Evolutionary conservation across 1,284 basidiomycete species (phyloP).

Genomic region (Ceraceosorus guamensis): DNA sequence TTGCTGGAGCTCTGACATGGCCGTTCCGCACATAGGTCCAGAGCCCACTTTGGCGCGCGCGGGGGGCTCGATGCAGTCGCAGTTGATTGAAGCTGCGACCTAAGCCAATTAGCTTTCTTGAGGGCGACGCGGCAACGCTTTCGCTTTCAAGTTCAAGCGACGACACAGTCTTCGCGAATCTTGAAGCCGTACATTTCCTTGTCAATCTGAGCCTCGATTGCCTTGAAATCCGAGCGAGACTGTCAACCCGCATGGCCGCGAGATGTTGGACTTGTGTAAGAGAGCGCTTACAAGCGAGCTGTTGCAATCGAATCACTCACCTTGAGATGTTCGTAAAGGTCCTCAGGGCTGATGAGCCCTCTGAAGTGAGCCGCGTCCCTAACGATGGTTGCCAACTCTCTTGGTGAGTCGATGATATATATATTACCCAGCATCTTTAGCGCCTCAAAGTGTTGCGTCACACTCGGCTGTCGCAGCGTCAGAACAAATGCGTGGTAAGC

Average conservation of each 20-base stretch:
- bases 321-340: conserved; percentile 49
- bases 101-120: too few relatives aligned
- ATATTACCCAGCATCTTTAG: conserved; percentile 95
- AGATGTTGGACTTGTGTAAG: not conserved
- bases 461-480: conserved; percentile 54
- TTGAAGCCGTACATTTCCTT: conserved; percentile 48
- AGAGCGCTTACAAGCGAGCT: not conserved
- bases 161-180: conserved; percentile 32
- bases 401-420: conserved; percentile 63
- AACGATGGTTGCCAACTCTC: conserved; percentile 88
- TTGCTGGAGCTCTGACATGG: too few relatives aligned
- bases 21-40: too few relatives aligned
- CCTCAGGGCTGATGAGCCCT: conserved; percentile 82
- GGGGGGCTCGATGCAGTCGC: too few relatives aligned
- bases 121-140: too few relatives aligned
- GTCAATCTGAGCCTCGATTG: conserved; percentile 42
- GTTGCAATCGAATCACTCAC: conserved; percentile 2
- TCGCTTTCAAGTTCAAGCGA: conserved; percentile 11
- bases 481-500: conserved; percentile 81
- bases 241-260: not conserved
- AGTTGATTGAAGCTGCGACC: too few relatives aligned
- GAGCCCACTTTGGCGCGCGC: too few relatives aligned
- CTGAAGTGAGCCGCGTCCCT: conserved; percentile 88
- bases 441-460: conserved; percentile 80
- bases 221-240: conserved; percentile 35